Evolutionary conservation across 805 yeast species (phyloP).

Genomic region (Lipomyces lipofer): DNA sequence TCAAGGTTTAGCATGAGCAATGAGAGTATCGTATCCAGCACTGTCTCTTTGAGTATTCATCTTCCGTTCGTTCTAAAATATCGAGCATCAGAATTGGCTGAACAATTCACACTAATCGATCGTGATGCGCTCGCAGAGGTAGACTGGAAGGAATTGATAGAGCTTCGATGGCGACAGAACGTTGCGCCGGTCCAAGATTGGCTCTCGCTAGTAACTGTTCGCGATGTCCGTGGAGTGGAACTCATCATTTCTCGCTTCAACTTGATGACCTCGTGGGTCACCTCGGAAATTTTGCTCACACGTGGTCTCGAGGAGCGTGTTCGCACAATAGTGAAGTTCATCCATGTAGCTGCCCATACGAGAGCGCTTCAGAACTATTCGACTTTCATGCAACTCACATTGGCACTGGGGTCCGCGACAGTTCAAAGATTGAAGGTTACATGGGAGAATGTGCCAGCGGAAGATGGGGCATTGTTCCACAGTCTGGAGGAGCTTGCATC

Average conservation of each 20-base stretch:
- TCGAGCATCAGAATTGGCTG: conserved; percentile 65
- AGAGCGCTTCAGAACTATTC: conserved; percentile 74
- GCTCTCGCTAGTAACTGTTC: conserved; percentile 69
- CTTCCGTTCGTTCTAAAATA: conserved; percentile 79
- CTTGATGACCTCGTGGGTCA: conserved; percentile 83
- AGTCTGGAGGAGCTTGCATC: conserved; percentile 70
- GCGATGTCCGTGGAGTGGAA: conserved; percentile 67
- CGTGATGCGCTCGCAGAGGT: conserved; percentile 78
- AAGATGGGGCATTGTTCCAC: conserved; percentile 67
- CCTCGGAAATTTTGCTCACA: conserved; percentile 81
- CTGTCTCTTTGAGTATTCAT: conserved; percentile 46
- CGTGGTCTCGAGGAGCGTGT: conserved; percentile 58
- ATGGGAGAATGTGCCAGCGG: conserved; percentile 72
- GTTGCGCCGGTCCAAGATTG: conserved; percentile 75
- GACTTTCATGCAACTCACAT: conserved; percentile 80
- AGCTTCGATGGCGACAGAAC: conserved; percentile 68
- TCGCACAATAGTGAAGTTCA: conserved; percentile 75
- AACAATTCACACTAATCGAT: conserved; percentile 85
- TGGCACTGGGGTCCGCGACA: conserved; percentile 72
- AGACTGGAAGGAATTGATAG: conserved; percentile 89
- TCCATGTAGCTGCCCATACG: conserved; percentile 81
- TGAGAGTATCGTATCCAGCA: conserved; percentile 15
- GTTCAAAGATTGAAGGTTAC: conserved; percentile 63
- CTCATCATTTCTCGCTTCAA: conserved; percentile 84
- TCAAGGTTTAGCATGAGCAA: conserved; percentile 4